These are phyloP conservation scores for Psilocybe cubensis DNA, from an alignment of 768 basidiomycete species.

Conservation along the genomic window DNA sequence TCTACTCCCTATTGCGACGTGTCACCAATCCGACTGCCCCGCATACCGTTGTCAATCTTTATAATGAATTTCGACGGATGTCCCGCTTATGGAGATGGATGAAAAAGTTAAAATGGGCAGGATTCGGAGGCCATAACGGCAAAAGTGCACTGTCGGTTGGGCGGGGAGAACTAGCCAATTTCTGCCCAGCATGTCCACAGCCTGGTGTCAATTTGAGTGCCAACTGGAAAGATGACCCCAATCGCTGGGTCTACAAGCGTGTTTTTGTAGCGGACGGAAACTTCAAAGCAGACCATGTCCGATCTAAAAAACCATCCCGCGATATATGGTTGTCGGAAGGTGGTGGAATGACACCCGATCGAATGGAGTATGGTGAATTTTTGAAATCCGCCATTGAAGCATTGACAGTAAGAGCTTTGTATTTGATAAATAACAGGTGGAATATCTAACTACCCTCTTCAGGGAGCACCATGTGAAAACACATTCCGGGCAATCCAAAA, in stretches of 20 bases:
- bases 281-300: too few relatives aligned
- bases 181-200: slow-evolving; percentile 31
- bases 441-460: slow-evolving; percentile 12
- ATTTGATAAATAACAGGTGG: slow-evolving; percentile 16
- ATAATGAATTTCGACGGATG: slow-evolving; percentile 15
- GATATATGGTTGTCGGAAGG: slow-evolving; percentile 18
- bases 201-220: slow-evolving; percentile 26
- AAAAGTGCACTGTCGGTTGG: background rate
- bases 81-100: too few relatives aligned
- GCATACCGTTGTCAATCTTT: background rate
- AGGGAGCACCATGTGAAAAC: too few relatives aligned
- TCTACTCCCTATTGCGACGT: slow-evolving; percentile 11
- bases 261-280: too few relatives aligned
- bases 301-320: background rate
- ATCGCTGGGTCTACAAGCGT: too few relatives aligned
- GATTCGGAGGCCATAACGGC: slow-evolving; percentile 14
- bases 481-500: too few relatives aligned
- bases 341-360: slow-evolving; percentile 13
- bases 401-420: slow-evolving; percentile 10
- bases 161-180: slow-evolving; percentile 7
- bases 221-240: slow-evolving; percentile 25
- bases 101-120: slow-evolving; percentile 14
- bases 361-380: slow-evolving; percentile 9
- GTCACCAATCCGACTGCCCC: slow-evolving; percentile 7
- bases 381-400: slow-evolving; percentile 6